Percentiles rank a stretch among this genome's conserved stretches.
Conservation (phyloP, 192 early-diverging fungal genomes). For the Backusella circina region DNA sequence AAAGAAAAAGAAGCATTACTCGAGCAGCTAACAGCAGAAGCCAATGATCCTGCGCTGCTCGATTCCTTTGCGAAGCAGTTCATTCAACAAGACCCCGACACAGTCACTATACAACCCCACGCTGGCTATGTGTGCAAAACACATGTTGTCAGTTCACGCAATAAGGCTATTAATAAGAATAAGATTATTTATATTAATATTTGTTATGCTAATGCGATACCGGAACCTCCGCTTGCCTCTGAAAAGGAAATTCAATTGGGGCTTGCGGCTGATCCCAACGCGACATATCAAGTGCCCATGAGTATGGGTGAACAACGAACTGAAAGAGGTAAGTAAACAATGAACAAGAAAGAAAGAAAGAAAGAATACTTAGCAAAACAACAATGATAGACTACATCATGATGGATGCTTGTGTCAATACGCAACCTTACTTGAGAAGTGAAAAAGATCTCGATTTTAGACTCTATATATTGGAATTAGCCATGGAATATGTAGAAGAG, state of each 20-base stretch:
- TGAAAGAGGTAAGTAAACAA: conserved; percentile 30
- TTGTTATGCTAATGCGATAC: conserved; percentile 54
- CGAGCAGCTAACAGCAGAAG: conserved; percentile 1
- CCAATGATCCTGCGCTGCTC: conserved; percentile 13
- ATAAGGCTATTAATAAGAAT: background rate
- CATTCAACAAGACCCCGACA: conserved; percentile 4
- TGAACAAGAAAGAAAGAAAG: background rate
- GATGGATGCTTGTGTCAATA: conserved; percentile 68
- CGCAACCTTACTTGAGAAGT: conserved; percentile 48
- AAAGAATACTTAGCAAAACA: background rate
- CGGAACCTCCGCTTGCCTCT: conserved; percentile 46
- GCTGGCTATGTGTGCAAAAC: conserved; percentile 27
- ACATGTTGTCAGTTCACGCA: background rate
- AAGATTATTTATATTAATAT: conserved; percentile 62
- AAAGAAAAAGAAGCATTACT: conserved; percentile 12
- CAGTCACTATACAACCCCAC: conserved; percentile 7
- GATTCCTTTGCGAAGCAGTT: background rate
- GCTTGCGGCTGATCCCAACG: conserved; percentile 54
- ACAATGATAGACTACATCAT: conserved; percentile 49
- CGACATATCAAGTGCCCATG: conserved; percentile 62
- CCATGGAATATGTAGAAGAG: conserved; percentile 67
- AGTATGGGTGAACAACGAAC: conserved; percentile 45
- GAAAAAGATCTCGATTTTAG: conserved; percentile 58
- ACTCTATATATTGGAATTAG: conserved; percentile 63
- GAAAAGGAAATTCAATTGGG: conserved; percentile 65